Conservation (phyloP, 2,329 filamentous ascomycete genomes). For the Corynespora cassiicola region DNA sequence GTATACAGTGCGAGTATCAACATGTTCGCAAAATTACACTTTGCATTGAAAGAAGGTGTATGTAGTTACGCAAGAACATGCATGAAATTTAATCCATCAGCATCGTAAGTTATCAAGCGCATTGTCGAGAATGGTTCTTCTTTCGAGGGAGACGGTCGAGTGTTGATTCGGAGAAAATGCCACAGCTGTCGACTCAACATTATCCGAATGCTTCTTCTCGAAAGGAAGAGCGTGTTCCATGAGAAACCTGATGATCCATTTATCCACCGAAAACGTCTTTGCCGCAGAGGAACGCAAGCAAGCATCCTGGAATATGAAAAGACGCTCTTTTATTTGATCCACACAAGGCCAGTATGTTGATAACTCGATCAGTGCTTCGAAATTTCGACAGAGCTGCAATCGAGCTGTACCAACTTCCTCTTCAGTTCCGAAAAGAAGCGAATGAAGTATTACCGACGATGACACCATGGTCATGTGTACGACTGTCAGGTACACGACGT, state of each 20-base stretch:
- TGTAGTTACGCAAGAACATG: no score
- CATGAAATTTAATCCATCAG: no score
- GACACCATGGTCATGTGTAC: constrained; percentile 56
- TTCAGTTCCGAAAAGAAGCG: constrained; percentile 50
- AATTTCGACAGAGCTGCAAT: constrained; percentile 52
- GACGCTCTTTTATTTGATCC: constrained; percentile 39
- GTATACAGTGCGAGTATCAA: no score
- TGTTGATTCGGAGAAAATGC: not conserved
- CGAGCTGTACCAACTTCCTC: constrained; percentile 44
- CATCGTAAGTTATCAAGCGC: constrained; percentile 2
- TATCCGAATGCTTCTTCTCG: constrained; percentile 1
- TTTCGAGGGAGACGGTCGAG: constrained; percentile 1
- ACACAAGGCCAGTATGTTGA: constrained; percentile 47
- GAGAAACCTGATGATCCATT: constrained; percentile 41
- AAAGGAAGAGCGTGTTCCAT: constrained; percentile 36
- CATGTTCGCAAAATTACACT: no score
- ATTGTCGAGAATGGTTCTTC: constrained; percentile 2
- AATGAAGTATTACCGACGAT: constrained; percentile 56
- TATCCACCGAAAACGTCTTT: constrained; percentile 24
- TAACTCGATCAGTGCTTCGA: constrained; percentile 51
- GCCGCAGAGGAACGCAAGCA: constrained; percentile 30
- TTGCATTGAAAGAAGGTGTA: no score
- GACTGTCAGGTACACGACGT: constrained; percentile 53
- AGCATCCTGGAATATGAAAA: constrained; percentile 52
- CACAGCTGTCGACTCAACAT: not conserved